Percentiles rank a stretch among this genome's conserved stretches.
Evolutionary conservation across 306 rosid species (phyloP).

Genomic region (Betula pendula): DNA sequence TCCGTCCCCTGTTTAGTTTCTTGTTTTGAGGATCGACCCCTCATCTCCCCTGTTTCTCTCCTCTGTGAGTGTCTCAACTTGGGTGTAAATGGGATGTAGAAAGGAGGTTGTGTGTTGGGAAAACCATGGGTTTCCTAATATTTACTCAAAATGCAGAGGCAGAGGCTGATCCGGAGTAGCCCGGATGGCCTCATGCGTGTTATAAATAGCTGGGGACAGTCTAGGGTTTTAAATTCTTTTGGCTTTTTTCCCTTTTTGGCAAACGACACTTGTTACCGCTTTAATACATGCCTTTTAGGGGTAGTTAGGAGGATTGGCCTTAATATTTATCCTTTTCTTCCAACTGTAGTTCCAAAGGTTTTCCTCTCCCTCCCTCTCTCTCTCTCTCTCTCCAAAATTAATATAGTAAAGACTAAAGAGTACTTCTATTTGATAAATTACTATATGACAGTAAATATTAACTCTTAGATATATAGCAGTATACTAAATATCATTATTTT

Average conservation of each 20-base stretch:
- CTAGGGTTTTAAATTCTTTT: slow-evolving; percentile 57
- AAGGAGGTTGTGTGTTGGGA: slow-evolving; percentile 42
- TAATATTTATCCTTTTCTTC: slow-evolving; percentile 9
- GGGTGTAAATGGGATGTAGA: slow-evolving; percentile 36
- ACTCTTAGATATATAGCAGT: too few species aligned
- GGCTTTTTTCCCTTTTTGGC: slow-evolving; percentile 57
- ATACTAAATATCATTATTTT: too few species aligned
- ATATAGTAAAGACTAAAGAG: too few species aligned
- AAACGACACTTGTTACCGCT: slow-evolving; percentile 53
- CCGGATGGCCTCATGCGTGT: slow-evolving; percentile 44
- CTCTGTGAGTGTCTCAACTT: slow-evolving; percentile 13
- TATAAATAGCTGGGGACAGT: slow-evolving; percentile 78
- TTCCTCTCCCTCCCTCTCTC: neutral
- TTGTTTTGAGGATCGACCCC: slow-evolving; percentile 32
- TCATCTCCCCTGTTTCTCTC: slow-evolving; percentile 40
- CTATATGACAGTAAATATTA: too few species aligned
- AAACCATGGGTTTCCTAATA: slow-evolving; percentile 53
- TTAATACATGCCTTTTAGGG: slow-evolving; percentile 45
- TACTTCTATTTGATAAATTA: too few species aligned
- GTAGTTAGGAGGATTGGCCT: slow-evolving; percentile 38
- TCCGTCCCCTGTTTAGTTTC: slow-evolving; percentile 39
- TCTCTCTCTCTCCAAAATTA: neutral
- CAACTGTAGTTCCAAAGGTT: too few species aligned
- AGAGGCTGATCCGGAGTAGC: slow-evolving; percentile 53
- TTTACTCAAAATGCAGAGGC: slow-evolving; percentile 53